Percentiles rank a stretch among this genome's conserved stretches.
phyloP scores from a whole-genome alignment of 768 basidiomycete species.

The Mycena leptocephala region DNA sequence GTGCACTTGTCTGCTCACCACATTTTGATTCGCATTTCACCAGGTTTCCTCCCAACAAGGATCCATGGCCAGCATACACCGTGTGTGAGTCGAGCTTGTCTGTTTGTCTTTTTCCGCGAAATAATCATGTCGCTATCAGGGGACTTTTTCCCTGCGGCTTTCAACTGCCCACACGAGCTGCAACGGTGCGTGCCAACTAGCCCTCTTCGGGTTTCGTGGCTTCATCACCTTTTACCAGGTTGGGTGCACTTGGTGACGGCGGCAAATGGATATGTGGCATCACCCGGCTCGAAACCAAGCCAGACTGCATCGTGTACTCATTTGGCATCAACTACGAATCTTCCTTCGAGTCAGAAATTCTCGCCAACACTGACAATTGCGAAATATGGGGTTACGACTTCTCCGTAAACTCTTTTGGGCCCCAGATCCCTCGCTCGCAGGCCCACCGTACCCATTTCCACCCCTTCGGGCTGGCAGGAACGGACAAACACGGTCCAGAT shows the following conservation, averaged over 20 bases:
- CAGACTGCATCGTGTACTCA: conserved; percentile 74
- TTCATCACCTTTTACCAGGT: background rate
- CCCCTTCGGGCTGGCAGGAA: conserved; percentile 56
- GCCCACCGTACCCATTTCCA: conserved; percentile 59
- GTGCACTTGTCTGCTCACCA: background rate
- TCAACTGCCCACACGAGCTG: conserved; percentile 67
- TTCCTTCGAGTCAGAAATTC: conserved; percentile 74
- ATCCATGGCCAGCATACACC: conserved; percentile 74
- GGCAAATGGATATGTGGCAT: conserved; percentile 78
- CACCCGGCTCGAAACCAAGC: conserved; percentile 67
- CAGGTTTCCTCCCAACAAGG: conserved; percentile 68
- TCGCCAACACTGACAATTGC: conserved; percentile 66
- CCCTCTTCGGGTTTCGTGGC: conserved; percentile 58
- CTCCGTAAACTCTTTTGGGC: conserved; percentile 60
- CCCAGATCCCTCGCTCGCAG: conserved; percentile 54
- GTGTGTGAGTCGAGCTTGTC: conserved; percentile 58
- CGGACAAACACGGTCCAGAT: conserved; percentile 63
- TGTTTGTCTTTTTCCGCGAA: background rate
- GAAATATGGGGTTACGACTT: conserved; percentile 78
- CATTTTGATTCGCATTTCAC: conserved; percentile 9
- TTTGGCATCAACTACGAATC: conserved; percentile 75
- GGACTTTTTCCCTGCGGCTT: conserved; percentile 70
- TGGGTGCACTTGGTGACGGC: no score
- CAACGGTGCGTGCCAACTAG: conserved; percentile 59
- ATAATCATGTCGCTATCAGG: conserved; percentile 53